Evolutionary conservation across 1,139 yeast species (phyloP), one percentile per base, ranked within the genome.

Genomic region (Schwanniomyces etchellsii): DNA sequence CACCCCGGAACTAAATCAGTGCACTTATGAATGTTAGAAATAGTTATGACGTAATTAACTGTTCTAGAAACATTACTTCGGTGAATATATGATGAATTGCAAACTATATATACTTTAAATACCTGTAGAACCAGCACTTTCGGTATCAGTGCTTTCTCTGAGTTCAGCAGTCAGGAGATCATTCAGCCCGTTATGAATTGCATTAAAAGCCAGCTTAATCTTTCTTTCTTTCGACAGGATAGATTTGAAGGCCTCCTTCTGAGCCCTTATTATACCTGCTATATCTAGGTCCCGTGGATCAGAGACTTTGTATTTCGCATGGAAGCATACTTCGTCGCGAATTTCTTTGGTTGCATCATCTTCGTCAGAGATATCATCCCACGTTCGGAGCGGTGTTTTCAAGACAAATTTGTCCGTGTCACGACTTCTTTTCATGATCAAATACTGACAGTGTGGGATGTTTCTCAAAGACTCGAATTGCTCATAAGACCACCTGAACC

Each of bases 401-500:
- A 80, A 55, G 22, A 49, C 52, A 47, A 71, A 79, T 36, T 70
- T 61, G 17, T 67, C 67, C 0, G 60, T 55, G 2, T 58, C 60
- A 11, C 54, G 58, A 28, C 63, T 56, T 35, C 70, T 64, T 49
- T 83, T 85, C 94, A 88, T 83, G 20, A 81, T 71, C 25, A 88
- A 63, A 50, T 82, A 81, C 41, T 80, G 77, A 47, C 96, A 89
- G 52, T 88, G 93, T 1, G 88, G 89, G 12, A 88, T 76, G 50
- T 88, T 88, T 35, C 81, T 70, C 40, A 88, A 65, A 26, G 80
- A 69, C 55, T 88, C 96, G 55, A 86, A 88, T 55, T 81, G 79
- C 52, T 88, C 96, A 49, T 81, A 89, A 2, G 82, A 71, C 96
- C 96, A 88, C 34, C 95, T 64, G 51, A 78, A 88, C 96, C 96